These are phyloP conservation scores for Aquilaria malaccensis DNA, from an alignment of 345 rosid genomes.

Conservation along the genomic window DNA sequence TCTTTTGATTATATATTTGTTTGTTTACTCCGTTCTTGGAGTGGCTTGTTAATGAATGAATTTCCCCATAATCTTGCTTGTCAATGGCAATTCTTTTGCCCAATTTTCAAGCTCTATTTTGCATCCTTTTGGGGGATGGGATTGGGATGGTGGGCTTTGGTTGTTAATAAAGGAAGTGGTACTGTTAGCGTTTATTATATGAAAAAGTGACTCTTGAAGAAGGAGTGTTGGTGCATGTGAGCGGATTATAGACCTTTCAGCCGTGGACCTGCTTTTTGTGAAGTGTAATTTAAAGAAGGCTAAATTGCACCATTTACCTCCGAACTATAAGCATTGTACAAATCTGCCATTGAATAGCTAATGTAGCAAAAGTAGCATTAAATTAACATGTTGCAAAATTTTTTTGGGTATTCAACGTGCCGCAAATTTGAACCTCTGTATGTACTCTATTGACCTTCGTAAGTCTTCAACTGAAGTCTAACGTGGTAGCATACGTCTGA, in stretches of 20 bases:
- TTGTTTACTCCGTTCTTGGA: slow-evolving; percentile 31
- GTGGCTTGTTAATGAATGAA: slow-evolving; percentile 27
- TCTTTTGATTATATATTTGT: slow-evolving; percentile 33
- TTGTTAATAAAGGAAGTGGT: no score
- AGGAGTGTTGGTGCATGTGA: slow-evolving; percentile 3
- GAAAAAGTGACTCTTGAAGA: not conserved
- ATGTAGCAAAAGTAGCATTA: no score
- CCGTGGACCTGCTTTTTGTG: not conserved
- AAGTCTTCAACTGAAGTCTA: no score
- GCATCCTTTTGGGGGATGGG: not conserved
- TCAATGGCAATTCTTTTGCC: not conserved
- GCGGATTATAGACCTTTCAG: slow-evolving; percentile 4
- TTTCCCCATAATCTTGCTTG: not conserved
- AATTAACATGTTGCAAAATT: no score
- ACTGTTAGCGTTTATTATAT: not conserved
- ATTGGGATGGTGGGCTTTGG: not conserved
- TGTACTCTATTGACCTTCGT: no score
- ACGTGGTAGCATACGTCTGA: no score
- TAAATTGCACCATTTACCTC: no score
- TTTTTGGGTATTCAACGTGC: no score
- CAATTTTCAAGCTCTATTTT: not conserved
- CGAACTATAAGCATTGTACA: no score
- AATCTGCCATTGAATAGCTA: no score
- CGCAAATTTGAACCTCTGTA: no score
- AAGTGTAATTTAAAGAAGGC: not conserved